Percentiles rank a stretch among this genome's conserved stretches.
phyloP scores from a whole-genome alignment of 2,329 filamentous ascomycete genomes.

The Fusarium domesticum region DNA sequence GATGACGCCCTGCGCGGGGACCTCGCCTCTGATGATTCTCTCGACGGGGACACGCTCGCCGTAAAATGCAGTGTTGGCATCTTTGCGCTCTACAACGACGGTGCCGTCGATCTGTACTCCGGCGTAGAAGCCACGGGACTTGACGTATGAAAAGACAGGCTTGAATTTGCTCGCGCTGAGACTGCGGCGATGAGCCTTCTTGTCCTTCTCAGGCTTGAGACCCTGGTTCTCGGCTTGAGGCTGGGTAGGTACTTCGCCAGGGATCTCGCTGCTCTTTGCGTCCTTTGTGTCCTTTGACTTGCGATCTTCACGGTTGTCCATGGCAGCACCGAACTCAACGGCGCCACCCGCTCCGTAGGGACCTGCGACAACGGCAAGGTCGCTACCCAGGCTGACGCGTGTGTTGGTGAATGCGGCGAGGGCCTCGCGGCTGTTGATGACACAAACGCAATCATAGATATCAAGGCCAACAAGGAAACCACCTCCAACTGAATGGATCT shows the following conservation, averaged over 20 bases:
- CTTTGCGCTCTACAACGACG: slow-evolving; percentile 78
- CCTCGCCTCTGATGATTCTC: slow-evolving; percentile 46
- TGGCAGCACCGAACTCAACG: slow-evolving; percentile 54
- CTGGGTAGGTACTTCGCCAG: slow-evolving; percentile 7
- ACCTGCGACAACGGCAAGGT: slow-evolving; percentile 71
- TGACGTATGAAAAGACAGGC: slow-evolving; percentile 69
- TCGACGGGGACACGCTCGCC: slow-evolving; percentile 53
- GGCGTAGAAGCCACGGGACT: slow-evolving; percentile 84
- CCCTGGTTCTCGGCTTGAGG: slow-evolving; percentile 18
- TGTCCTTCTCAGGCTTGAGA: slow-evolving; percentile 27
- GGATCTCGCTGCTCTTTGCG: slow-evolving; percentile 24
- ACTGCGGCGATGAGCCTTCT: slow-evolving; percentile 31
- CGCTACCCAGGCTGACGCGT: slow-evolving; percentile 73
- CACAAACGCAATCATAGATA: slow-evolving; percentile 84
- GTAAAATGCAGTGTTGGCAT: slow-evolving; percentile 86
- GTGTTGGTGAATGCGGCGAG: slow-evolving; percentile 73
- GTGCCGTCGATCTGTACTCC: slow-evolving; percentile 86
- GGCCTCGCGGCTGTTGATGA: slow-evolving; percentile 76
- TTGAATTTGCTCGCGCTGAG: slow-evolving; percentile 30
- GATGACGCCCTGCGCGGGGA: slow-evolving; percentile 25
- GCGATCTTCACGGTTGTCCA: slow-evolving; percentile 27
- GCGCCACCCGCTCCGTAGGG: slow-evolving; percentile 69
- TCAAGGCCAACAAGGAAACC: slow-evolving; percentile 81
- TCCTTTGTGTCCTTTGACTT: slow-evolving; percentile 49
- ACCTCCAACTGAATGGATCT: slow-evolving; percentile 74